phyloP scores from a whole-genome alignment of 805 yeast species.

The Candida hungchunana region DNA sequence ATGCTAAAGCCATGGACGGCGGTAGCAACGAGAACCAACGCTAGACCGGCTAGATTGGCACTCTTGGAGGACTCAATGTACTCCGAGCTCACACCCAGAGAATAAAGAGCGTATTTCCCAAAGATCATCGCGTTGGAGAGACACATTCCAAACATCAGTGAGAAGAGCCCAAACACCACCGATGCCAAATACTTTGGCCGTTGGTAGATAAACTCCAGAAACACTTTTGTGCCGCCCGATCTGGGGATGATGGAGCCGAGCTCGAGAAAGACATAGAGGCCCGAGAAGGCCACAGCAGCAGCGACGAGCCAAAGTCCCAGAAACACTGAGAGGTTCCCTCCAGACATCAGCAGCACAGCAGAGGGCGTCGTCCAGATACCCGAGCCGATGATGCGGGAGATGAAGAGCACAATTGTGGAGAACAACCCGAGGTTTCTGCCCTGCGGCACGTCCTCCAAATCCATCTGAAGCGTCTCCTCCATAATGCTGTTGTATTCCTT shows the following conservation, averaged over 20 bases:
- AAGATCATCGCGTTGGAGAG: slow-evolving; percentile 54
- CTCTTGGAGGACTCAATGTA: slow-evolving; percentile 26
- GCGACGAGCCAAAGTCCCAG: slow-evolving; percentile 61
- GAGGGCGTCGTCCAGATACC: slow-evolving; percentile 76
- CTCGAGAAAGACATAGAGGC: slow-evolving; percentile 62
- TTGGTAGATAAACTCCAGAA: slow-evolving; percentile 61
- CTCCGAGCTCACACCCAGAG: slow-evolving; percentile 38
- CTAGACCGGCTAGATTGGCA: slow-evolving; percentile 39
- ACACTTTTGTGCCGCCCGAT: slow-evolving; percentile 74
- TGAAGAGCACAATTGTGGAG: slow-evolving; percentile 59
- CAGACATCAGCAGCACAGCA: slow-evolving; percentile 58
- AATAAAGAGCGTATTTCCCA: slow-evolving; percentile 53
- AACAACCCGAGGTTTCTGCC: slow-evolving; percentile 72
- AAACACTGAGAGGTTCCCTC: slow-evolving; percentile 61
- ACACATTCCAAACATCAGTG: slow-evolving; percentile 51
- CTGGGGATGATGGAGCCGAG: slow-evolving; percentile 67
- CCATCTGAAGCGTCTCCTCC: slow-evolving; percentile 11
- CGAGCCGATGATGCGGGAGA: slow-evolving; percentile 70
- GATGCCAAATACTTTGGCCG: slow-evolving; percentile 54
- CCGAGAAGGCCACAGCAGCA: slow-evolving; percentile 59
- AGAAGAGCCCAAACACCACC: slow-evolving; percentile 44
- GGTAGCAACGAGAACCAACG: slow-evolving; percentile 33
- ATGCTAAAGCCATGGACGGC: slow-evolving; percentile 56
- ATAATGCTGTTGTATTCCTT: slow-evolving; percentile 6
- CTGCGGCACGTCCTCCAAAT: slow-evolving; percentile 43